These are phyloP conservation scores for Mycena chlorophos DNA, from an alignment of 768 basidiomycete species.

Conservation along the genomic window DNA sequence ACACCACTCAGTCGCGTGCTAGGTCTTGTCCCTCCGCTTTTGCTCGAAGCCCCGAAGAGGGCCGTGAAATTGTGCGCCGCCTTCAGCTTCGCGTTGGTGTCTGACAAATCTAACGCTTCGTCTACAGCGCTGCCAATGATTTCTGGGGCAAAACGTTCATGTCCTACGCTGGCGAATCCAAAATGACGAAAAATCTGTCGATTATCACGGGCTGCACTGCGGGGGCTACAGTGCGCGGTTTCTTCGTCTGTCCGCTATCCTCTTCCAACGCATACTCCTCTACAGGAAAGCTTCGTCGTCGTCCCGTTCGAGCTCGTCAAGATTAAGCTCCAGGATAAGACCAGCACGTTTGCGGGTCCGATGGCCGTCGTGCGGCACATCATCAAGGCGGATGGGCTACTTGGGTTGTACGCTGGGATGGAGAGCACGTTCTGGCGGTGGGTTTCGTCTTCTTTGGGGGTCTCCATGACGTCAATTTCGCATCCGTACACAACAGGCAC, in stretches of 20 bases:
- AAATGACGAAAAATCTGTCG: conserved; percentile 89
- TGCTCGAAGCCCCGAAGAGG: conserved; percentile 97
- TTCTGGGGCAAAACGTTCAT: conserved; percentile 91
- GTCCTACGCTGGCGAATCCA: conserved; percentile 58
- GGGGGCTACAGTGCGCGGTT: conserved; percentile 70
- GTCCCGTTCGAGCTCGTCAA: conserved; percentile 97
- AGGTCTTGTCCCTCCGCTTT: conserved; percentile 92
- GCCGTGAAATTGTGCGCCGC: conserved; percentile 84
- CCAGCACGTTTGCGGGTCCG: conserved; percentile 86
- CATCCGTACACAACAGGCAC: conserved; percentile 49
- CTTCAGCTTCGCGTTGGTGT: background rate
- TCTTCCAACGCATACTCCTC: background rate
- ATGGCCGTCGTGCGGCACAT: conserved; percentile 86
- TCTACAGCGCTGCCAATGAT: conserved; percentile 76
- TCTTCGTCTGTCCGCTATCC: background rate
- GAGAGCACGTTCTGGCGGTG: conserved; percentile 98
- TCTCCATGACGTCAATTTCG: background rate
- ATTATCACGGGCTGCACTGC: conserved; percentile 90
- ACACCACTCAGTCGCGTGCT: background rate
- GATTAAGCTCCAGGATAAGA: conserved; percentile 94
- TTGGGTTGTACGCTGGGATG: conserved; percentile 93
- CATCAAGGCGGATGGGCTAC: conserved; percentile 70
- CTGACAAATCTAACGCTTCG: background rate
- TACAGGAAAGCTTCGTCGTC: conserved; percentile 83
- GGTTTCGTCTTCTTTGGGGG: conserved; percentile 9